Conservation (phyloP, 345 rosid species). For the Lenwebbia sp. region DNA sequence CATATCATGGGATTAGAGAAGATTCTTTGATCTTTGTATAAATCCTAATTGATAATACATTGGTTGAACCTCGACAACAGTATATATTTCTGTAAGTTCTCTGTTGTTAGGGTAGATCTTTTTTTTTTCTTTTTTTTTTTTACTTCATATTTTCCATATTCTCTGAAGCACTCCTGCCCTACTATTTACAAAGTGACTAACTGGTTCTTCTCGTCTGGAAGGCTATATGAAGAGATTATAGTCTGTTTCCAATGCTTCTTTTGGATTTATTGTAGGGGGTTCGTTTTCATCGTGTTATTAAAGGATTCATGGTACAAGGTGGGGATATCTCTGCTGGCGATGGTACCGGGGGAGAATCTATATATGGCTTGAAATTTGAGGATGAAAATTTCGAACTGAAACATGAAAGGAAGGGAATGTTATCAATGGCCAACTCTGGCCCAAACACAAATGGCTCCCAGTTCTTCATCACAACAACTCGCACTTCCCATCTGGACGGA, state of each 20-base stretch:
- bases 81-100: background rate
- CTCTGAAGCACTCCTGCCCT: background rate
- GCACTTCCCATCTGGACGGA: conserved; percentile 81
- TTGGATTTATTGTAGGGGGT: conserved; percentile 45
- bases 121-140: background rate
- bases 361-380: conserved; percentile 80
- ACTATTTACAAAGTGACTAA: background rate
- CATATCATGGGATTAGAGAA: background rate
- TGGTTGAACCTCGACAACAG: background rate
- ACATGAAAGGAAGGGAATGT: conserved; percentile 94
- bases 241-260: background rate
- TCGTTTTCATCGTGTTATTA: conserved; percentile 70
- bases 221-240: background rate
- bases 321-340: conserved; percentile 90
- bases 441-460: conserved; percentile 91
- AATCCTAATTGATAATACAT: background rate
- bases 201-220: background rate
- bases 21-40: background rate
- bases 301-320: conserved; percentile 88
- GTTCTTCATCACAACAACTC: conserved; percentile 87
- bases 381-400: conserved; percentile 84
- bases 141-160: background rate
- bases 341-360: conserved; percentile 94
- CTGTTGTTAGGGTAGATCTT: background rate
- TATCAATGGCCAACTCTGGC: conserved; percentile 90